Base-by-base conservation (phyloP, 2,329 filamentous ascomycete genomes). In the Diaporthe caulivora region DNA sequence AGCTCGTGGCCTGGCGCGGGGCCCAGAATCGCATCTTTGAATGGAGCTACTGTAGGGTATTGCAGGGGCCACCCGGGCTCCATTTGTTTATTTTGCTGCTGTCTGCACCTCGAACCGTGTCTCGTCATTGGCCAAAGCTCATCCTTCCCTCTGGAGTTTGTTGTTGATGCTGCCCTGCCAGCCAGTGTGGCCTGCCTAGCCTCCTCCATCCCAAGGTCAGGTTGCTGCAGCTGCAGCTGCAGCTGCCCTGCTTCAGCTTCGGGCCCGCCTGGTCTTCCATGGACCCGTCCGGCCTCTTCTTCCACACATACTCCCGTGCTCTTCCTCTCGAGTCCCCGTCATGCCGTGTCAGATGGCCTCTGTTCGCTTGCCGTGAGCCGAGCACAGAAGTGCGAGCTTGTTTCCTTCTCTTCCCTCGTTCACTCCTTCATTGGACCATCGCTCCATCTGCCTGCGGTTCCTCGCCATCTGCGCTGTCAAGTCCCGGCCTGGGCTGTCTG, bases 31-130 rank as follows among this genome's bases (percentile, higher is more conserved):
- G 42, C 13, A 31, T 55, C 49, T 69, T 11, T 17, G 13, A 55
- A 47, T 53, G 55, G 53, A 51, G 55, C 68, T 53, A 53, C 68
- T 67, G 62, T 53, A 53, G 54, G 68, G 31, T 24, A 4, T 62
- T 8, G 58, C 69, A 71, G 69, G 69, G 69, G 69, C n/a, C 13
- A n/a, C 47, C 69, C 55, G 26, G 69, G 29, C 24, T 40, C 55
- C 69, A 60, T 31, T 71, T 71, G 69, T 71, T 71, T 71, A 71
- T 71, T 62, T 71, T 71, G 42, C 57, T 37, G 44, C 42, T 8
- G 55, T 53, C 44, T 53, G 54, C 68, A 62, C 9, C 21, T n/a
- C 13, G 31, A 29, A 9, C 13, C 62, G 44, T 29, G 62, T 55
- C 47, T 44, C 69, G 69, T 62, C 55, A 71, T 71, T 71, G 69